Conservation (phyloP, 257 asterid genomes). For the Ligustrum vulgare region DNA sequence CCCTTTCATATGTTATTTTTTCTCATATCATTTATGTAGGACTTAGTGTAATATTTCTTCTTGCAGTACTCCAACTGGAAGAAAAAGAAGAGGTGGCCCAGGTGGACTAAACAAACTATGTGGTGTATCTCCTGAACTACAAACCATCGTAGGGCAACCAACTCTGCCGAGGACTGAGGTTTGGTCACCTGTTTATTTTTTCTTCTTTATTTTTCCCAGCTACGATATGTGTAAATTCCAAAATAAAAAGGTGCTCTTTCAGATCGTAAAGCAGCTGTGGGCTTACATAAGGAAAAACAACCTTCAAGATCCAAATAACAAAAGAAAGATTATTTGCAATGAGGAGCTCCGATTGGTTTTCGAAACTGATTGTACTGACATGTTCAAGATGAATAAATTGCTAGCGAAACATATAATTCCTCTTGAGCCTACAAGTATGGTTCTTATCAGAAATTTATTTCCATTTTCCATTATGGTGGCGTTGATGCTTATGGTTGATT, state of each 20-base stretch:
- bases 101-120: constrained; percentile 94
- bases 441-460: not conserved
- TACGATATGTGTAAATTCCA: constrained; percentile 1
- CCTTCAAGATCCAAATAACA: constrained; percentile 43
- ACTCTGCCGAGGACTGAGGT: constrained; percentile 97
- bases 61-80: constrained; percentile 63
- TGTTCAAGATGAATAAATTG: constrained; percentile 45
- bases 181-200: constrained; percentile 3
- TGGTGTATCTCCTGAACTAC: constrained; percentile 91
- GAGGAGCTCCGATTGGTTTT: constrained; percentile 40
- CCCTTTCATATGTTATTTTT: not conserved
- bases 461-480: constrained; percentile 9
- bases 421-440: constrained; percentile 55
- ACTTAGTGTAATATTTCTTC: not conserved
- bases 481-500: constrained; percentile 16
- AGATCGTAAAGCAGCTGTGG: constrained; percentile 77
- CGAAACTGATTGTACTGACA: constrained; percentile 39
- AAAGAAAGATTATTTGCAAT: constrained; percentile 39
- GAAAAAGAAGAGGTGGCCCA: constrained; percentile 89
- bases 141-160: constrained; percentile 87
- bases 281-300: constrained; percentile 40
- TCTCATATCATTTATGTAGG: constrained; percentile 1
- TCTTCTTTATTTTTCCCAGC: constrained; percentile 1
- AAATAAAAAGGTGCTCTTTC: constrained; percentile 24
- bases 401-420: constrained; percentile 41